These are phyloP conservation scores for Nothophaeocryptopus gaeumannii DNA, from an alignment of 2,329 filamentous ascomycete species.

Conservation along the genomic window DNA sequence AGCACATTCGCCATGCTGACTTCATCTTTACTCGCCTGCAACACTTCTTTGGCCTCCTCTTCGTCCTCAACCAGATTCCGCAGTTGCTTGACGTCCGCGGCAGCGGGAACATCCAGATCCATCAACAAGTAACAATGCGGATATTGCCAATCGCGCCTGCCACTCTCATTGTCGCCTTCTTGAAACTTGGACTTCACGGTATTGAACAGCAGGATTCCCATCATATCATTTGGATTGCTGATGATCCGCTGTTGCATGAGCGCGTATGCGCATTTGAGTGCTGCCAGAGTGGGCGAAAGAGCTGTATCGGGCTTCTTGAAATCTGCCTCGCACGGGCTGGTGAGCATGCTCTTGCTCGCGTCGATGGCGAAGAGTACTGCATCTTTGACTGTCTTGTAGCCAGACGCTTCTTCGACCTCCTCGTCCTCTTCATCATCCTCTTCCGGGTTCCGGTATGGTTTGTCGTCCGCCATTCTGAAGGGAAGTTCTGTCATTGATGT, in stretches of 20 bases:
- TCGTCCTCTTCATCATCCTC: slow-evolving; percentile 65
- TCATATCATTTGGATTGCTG: slow-evolving; percentile 93
- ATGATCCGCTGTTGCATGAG: slow-evolving; percentile 99
- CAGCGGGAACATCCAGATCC: slow-evolving; percentile 83
- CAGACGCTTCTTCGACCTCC: slow-evolving; percentile 65
- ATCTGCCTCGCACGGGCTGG: slow-evolving; percentile 58
- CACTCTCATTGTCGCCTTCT: slow-evolving; percentile 58
- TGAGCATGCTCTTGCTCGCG: slow-evolving; percentile 82
- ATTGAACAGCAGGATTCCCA: slow-evolving; percentile 88
- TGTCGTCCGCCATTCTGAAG: slow-evolving; percentile 22
- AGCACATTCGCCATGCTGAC: slow-evolving; percentile 84
- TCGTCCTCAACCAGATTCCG: slow-evolving; percentile 75
- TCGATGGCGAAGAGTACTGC: slow-evolving; percentile 97
- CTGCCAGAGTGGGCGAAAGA: slow-evolving; percentile 70
- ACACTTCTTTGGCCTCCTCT: slow-evolving; percentile 65
- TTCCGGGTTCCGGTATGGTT: slow-evolving; percentile 36
- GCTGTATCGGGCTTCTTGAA: slow-evolving; percentile 76
- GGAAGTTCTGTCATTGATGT: slow-evolving; percentile 7
- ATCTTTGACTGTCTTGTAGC: slow-evolving; percentile 90
- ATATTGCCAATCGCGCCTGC: slow-evolving; percentile 58
- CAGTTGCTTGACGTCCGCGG: slow-evolving; percentile 78
- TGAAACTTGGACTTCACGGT: slow-evolving; percentile 81
- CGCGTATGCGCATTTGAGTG: slow-evolving; percentile 88
- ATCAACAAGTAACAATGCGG: slow-evolving; percentile 90
- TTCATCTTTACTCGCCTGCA: slow-evolving; percentile 66